Percentiles rank a stretch among this genome's conserved stretches.
These are phyloP conservation scores for Hymenoscyphus occultus DNA, from an alignment of 2,329 filamentous ascomycete species.

Conservation along the genomic window DNA sequence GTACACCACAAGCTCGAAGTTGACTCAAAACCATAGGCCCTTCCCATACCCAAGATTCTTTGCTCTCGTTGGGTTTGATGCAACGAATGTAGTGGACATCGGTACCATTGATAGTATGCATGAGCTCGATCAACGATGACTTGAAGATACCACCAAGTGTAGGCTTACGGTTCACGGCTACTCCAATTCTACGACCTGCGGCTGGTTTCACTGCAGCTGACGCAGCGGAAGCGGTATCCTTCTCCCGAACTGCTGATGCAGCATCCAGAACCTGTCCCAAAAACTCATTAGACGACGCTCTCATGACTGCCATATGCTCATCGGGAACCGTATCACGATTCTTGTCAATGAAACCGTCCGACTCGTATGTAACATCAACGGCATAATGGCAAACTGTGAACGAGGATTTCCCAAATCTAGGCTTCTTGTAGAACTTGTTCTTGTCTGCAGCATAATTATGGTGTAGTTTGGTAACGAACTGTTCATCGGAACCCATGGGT, in stretches of 20 bases:
- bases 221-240: slow-evolving; percentile 66
- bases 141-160: slow-evolving; percentile 98
- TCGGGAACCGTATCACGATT: slow-evolving; percentile 98
- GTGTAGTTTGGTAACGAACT: slow-evolving; percentile 94
- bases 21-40: slow-evolving; percentile 98
- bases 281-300: slow-evolving; percentile 80
- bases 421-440: slow-evolving; percentile 98
- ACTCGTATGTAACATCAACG: slow-evolving; percentile 96
- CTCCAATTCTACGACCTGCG: slow-evolving; percentile 81
- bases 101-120: slow-evolving; percentile 96
- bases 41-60: slow-evolving; percentile 96
- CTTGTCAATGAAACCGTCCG: slow-evolving; percentile 98
- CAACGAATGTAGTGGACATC: slow-evolving; percentile 99
- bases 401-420: slow-evolving; percentile 91
- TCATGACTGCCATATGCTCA: slow-evolving; percentile 93
- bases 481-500: slow-evolving; percentile 95
- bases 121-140: slow-evolving; percentile 94
- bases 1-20: slow-evolving; percentile 94
- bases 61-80: slow-evolving; percentile 97
- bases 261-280: slow-evolving; percentile 80
- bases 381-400: slow-evolving; percentile 99
- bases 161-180: slow-evolving; percentile 91
- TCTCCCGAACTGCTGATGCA: slow-evolving; percentile 83
- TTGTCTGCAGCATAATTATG: slow-evolving; percentile 89
- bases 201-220: slow-evolving; percentile 75